Evolutionary conservation across 2,329 filamentous ascomycete species (phyloP).

Genomic region (Sphaceloma murrayae): DNA sequence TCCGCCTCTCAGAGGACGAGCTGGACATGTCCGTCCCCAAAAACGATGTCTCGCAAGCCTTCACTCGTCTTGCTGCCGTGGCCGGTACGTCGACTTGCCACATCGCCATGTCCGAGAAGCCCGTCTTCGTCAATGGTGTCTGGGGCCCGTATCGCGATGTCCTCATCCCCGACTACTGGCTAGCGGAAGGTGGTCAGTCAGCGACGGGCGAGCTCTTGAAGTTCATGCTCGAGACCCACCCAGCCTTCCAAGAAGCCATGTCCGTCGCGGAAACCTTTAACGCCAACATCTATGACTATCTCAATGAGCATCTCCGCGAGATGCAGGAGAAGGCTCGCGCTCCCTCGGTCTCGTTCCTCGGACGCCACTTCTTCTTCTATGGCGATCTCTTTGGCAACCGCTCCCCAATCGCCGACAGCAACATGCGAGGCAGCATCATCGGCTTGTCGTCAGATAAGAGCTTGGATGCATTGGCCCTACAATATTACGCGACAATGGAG

Average conservation of each 20-base stretch:
- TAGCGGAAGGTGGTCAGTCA: conserved; percentile 94
- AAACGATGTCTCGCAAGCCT: conserved; percentile 86
- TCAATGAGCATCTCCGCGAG: conserved; percentile 76
- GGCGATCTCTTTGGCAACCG: conserved; percentile 96
- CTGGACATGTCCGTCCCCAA: conserved; percentile 58
- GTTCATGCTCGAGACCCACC: conserved; percentile 90
- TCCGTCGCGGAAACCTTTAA: conserved; percentile 73
- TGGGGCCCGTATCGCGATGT: conserved; percentile 98
- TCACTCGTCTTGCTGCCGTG: conserved; percentile 83
- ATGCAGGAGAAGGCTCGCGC: conserved; percentile 60
- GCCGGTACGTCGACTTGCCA: conserved; percentile 97
- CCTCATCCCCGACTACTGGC: conserved; percentile 83
- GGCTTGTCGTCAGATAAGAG: conserved; percentile 81
- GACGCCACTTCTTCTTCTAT: conserved; percentile 96
- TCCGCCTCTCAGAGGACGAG: conserved; percentile 60
- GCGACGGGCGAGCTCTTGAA: conserved; percentile 91
- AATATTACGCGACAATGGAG: conserved; percentile 95
- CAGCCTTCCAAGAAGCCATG: conserved; percentile 71
- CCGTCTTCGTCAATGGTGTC: conserved; percentile 88
- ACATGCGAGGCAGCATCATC: conserved; percentile 84
- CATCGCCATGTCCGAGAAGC: conserved; percentile 84
- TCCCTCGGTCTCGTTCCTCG: conserved; percentile 74
- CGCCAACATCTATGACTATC: conserved; percentile 87
- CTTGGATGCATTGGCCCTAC: conserved; percentile 74
- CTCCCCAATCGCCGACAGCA: conserved; percentile 82